Conservation (phyloP, 2,329 filamentous ascomycete genomes). For the Clonostachys solani region DNA sequence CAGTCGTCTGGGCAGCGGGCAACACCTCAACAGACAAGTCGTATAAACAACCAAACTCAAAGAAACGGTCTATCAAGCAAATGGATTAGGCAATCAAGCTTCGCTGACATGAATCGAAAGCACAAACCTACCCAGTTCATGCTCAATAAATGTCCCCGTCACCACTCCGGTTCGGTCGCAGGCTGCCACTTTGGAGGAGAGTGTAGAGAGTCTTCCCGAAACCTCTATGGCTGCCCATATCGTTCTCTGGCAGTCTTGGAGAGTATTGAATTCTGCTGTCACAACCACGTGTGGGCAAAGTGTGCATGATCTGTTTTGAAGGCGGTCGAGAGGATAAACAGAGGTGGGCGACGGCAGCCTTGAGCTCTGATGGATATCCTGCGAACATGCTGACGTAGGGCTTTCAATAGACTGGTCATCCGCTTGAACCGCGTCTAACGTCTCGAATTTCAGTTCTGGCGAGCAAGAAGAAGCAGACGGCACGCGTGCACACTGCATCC, state of each 20-base stretch:
- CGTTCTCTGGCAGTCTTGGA: conserved; percentile 3
- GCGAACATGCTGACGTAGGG: too few relatives aligned
- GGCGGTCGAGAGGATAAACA: neutral
- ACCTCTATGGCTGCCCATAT: conserved; percentile 11
- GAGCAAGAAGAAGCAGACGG: too few relatives aligned
- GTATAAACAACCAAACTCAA: conserved; percentile 43
- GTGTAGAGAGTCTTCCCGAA: conserved; percentile 7
- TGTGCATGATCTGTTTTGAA: conserved; percentile 1
- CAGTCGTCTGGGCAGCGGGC: conserved; percentile 29
- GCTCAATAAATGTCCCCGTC: conserved; percentile 4
- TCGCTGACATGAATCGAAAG: neutral
- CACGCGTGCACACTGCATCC: too few relatives aligned
- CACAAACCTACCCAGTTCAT: conserved; percentile 3
- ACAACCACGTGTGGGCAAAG: conserved; percentile 8
- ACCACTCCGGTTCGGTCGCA: neutral
- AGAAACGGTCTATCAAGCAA: conserved; percentile 17
- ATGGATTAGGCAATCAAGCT: neutral
- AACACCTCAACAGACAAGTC: conserved; percentile 41
- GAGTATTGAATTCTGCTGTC: conserved; percentile 3
- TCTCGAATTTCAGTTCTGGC: too few relatives aligned
- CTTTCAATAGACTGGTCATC: too few relatives aligned
- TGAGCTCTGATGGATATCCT: too few relatives aligned
- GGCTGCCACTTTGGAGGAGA: neutral
- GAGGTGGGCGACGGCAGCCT: too few relatives aligned
- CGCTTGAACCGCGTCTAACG: too few relatives aligned